A percentile compares a stretch with the other conserved stretches of the same genome.
These are phyloP conservation scores for Rhododendron williamsianum DNA, from an alignment of 148 eudicot species.

Conservation along the genomic window DNA sequence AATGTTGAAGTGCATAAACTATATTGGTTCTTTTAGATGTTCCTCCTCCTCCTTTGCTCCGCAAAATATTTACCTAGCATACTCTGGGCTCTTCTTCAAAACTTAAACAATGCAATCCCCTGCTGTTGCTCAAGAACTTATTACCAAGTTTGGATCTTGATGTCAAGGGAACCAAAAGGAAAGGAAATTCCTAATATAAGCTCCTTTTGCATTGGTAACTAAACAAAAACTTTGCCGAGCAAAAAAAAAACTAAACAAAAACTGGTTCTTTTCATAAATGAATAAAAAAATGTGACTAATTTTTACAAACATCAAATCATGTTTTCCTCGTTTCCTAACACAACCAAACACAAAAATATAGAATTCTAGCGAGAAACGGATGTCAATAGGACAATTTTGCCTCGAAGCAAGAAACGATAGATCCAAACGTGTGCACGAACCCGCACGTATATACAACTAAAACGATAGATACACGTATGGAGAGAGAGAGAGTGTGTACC, in stretches of 20 bases:
- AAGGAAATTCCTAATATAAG: not conserved
- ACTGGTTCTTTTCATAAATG: no score
- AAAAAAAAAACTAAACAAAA: no score
- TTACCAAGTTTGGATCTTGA: not conserved
- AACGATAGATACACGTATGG: not conserved
- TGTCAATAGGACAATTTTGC: no score
- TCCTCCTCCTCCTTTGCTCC: not conserved
- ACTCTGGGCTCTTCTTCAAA: not conserved
- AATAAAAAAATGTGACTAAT: no score
- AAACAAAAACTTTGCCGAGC: no score
- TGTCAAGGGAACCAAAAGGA: not conserved
- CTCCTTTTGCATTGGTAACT: no score
- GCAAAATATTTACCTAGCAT: not conserved
- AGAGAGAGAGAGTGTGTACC: not conserved
- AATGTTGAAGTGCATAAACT: not conserved
- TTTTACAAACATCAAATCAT: no score
- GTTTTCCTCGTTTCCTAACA: no score
- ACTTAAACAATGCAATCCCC: not conserved
- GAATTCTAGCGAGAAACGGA: no score
- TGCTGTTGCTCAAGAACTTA: not conserved
- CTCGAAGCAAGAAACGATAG: not conserved
- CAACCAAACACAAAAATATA: no score
- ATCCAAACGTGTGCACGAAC: not conserved
- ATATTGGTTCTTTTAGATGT: not conserved
- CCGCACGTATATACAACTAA: not conserved